Percentiles rank a stretch among this genome's conserved stretches.
phyloP scores from a whole-genome alignment of 2,329 filamentous ascomycete species.

The Sporothrix pseudoabietina region DNA sequence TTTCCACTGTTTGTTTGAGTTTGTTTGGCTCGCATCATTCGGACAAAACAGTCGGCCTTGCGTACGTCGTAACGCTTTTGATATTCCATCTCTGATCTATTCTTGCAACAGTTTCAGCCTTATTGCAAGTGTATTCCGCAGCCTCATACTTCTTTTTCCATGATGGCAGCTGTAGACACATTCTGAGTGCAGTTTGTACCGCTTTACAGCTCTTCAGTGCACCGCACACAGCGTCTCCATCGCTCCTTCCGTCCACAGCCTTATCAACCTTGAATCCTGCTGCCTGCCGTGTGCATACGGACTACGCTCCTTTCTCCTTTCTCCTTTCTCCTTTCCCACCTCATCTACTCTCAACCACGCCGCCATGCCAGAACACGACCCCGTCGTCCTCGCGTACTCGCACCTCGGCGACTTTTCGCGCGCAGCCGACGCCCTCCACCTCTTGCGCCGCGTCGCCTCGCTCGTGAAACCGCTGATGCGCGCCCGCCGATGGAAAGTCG shows the following conservation, averaged over 20 bases:
- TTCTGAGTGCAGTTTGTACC: not conserved
- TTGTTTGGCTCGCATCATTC: not conserved
- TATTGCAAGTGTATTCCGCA: not conserved
- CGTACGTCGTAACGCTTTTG: not conserved
- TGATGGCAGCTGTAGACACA: not conserved
- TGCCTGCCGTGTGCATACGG: not conserved
- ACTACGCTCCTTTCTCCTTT: not conserved
- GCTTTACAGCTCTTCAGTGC: not conserved
- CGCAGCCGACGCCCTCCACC: slow-evolving; percentile 56
- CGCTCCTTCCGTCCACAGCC: not conserved
- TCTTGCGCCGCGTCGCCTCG: slow-evolving; percentile 78
- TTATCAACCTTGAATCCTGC: slow-evolving; percentile 12
- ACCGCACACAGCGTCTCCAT: not conserved
- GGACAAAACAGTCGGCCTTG: not conserved
- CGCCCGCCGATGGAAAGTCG: slow-evolving; percentile 77
- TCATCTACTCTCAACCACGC: not conserved
- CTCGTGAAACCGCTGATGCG: slow-evolving; percentile 95
- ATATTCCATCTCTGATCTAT: slow-evolving; percentile 3
- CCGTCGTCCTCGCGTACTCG: slow-evolving; percentile 51
- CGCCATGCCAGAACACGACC: slow-evolving; percentile 50
- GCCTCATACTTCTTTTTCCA: no score
- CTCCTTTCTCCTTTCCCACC: not conserved
- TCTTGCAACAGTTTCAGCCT: not conserved
- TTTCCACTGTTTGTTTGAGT: slow-evolving; percentile 1
- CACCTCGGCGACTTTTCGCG: slow-evolving; percentile 53